Base-by-base conservation (phyloP, 768 basidiomycete species). In the Boletus insuetus region DNA sequence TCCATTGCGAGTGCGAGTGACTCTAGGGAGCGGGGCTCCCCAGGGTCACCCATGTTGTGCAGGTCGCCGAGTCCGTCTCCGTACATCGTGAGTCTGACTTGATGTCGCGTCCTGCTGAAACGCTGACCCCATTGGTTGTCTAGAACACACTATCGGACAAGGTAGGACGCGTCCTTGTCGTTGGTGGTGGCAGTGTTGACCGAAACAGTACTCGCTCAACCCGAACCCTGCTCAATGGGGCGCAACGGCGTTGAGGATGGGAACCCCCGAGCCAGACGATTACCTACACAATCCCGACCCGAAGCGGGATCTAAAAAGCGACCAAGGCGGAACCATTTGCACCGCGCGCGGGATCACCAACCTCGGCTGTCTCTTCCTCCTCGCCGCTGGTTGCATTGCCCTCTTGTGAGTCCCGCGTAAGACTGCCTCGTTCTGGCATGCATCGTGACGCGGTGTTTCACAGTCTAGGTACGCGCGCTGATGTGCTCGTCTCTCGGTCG, bases 271-370 rank as follows among this genome's bases (percentile, higher is more conserved):
- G 51, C 74, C 79, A 0, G 86, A 88, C 58, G 86, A 88, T 62
- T 70, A 76, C 47, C 75, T 88, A 3, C 86, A 88, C 62, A 83
- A 81, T 59, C 86, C 86, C 0, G 80, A 85, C 67, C 80, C 83
- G 4, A 73, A 64, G 32, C 75, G 81, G 19, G 82, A 86, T 58
- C 64, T 75, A 43, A 77, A 76, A 61, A 77, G 75, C n/a, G 83
- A 87, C 65, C 68, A 64, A 38, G 80, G 82, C 10, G 86, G 86
- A 2, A 73, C 75, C 46, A 76, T 90, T 48, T 82, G 82, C 53
- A 87, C 87, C 17, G 46, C 66, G 11, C 75, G 89, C 55, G 89
- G 88, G 10, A 59, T 89, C 42, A 76, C 76, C 3, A 91, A 91
- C 63, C 74, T 86, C 4, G 82, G 87, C 0, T 90, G 85, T 64